phyloP scores from a whole-genome alignment of 2,329 filamentous ascomycete genomes.

The Ceratocystis papillata region DNA sequence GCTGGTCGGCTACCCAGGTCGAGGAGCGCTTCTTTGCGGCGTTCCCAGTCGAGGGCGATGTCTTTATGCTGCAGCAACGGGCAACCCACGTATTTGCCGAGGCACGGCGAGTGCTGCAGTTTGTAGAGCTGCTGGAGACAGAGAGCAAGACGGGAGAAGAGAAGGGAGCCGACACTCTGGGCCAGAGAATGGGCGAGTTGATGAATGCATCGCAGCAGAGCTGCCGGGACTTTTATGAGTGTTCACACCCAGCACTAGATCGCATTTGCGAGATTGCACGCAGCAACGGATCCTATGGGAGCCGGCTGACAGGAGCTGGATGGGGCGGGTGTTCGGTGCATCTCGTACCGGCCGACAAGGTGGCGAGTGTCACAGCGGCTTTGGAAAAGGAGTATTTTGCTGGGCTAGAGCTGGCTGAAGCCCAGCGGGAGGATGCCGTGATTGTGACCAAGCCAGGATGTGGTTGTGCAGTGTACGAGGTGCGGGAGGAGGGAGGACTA shows the following conservation, averaged over 20 bases:
- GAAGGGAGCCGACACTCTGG: slow-evolving; percentile 28
- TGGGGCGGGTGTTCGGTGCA: slow-evolving; percentile 97
- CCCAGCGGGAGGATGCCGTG: slow-evolving; percentile 65
- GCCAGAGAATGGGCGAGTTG: slow-evolving; percentile 62
- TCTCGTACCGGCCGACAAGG: slow-evolving; percentile 72
- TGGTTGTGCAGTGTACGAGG: slow-evolving; percentile 40
- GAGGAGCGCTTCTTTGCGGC: slow-evolving; percentile 62
- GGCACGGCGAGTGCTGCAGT: slow-evolving; percentile 72
- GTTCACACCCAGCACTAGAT: slow-evolving; percentile 87
- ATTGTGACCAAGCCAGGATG: slow-evolving; percentile 81
- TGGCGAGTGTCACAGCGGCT: slow-evolving; percentile 64
- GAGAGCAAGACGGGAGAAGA: slow-evolving; percentile 26
- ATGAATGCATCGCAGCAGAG: slow-evolving; percentile 85
- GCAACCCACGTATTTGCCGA: slow-evolving; percentile 86
- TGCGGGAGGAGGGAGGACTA: neutral
- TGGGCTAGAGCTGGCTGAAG: slow-evolving; percentile 39
- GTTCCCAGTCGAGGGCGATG: slow-evolving; percentile 79
- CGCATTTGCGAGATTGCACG: slow-evolving; percentile 71
- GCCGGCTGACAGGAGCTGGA: slow-evolving; percentile 79
- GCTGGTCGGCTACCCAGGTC: slow-evolving; percentile 59
- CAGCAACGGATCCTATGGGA: slow-evolving; percentile 69
- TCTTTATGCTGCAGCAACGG: slow-evolving; percentile 77
- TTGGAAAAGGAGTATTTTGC: slow-evolving; percentile 75
- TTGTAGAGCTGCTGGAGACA: slow-evolving; percentile 62
- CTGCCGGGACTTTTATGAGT: slow-evolving; percentile 80